These are phyloP conservation scores for Aphanoascus verrucosus DNA, from an alignment of 2,329 filamentous ascomycete genomes.

Conservation along the genomic window DNA sequence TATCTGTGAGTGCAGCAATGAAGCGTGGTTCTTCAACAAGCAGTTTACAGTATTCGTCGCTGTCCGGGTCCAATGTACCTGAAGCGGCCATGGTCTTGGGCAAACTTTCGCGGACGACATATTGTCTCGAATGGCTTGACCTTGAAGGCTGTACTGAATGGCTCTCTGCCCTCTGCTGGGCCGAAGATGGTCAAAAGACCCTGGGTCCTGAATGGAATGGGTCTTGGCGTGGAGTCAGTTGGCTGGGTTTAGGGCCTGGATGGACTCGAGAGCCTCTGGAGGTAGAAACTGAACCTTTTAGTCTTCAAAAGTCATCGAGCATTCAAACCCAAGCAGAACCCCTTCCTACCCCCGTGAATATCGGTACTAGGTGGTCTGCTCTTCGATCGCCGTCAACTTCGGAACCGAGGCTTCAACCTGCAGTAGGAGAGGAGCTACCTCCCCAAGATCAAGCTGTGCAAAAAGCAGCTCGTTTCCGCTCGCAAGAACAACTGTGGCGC, in stretches of 20 bases:
- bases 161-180: conserved; percentile 43
- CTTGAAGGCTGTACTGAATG: conserved; percentile 50
- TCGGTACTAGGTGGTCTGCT: not conserved
- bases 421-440: conserved; percentile 19
- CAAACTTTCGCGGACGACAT: conserved; percentile 45
- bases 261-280: conserved; percentile 14
- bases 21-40: not conserved
- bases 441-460: not conserved
- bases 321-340: not conserved
- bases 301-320: not conserved
- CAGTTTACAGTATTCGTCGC: not conserved
- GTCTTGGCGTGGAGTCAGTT: conserved; percentile 37
- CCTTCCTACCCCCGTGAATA: not conserved
- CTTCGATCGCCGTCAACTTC: not conserved
- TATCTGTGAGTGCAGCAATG: conserved; percentile 42
- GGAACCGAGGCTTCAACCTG: not conserved
- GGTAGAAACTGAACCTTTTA: not conserved
- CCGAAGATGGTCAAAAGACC: conserved; percentile 21
- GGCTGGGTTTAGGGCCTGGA: conserved; percentile 34
- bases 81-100: conserved; percentile 48
- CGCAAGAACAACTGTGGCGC: not conserved
- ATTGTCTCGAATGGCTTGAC: conserved; percentile 52
- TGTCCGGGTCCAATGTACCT: conserved; percentile 45
- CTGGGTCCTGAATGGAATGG: conserved; percentile 37
- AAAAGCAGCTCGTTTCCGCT: not conserved